Base-by-base conservation (phyloP, 139 green algal species). In the Volvox africanus region DNA sequence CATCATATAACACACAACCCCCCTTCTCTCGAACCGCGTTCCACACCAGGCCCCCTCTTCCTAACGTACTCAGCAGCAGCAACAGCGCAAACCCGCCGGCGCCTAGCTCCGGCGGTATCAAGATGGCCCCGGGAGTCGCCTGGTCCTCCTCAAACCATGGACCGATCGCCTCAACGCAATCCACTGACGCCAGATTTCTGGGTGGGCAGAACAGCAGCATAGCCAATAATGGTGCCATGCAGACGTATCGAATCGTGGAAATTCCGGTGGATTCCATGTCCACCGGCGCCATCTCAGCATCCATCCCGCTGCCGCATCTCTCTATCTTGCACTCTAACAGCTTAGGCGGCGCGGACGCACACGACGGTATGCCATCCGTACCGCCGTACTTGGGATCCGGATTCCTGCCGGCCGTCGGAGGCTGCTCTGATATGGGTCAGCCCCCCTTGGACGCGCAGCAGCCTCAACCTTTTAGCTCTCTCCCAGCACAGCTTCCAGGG, bases 31-130 rank as follows among this genome's bases (percentile, higher is more conserved):
- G 16, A 61, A 3, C 65, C 24, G 19, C 21, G 77, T 20, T 75
- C 71, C 26, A 79, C 71, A 79, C 6, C 79, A 85, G 79, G 79
- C 79, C 79, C 19, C 79, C 79, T 16, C 79, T 85, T 26, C 79
- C 79, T 11, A 37, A 26, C 79, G 6, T 36, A 2, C 11, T 35
- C 6, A 62, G 35, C 77, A 61, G 19, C 79, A 36, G 80, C 44
- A 37, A 30, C 80, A 50, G 50, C 44, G 28, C 55, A 21, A 30
- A n/a, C 55, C 17, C 80, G n/a, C 24, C 24, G 26, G 80, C 80
- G n/a, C 19, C 80, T 20, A 50, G 21, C 79, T 30, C 37, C 24
- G 37, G 79, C 65, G 35, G 33, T 50, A 67, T 18, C 37, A 11
- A 35, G 16, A 16, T 50, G 50, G 2, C 55, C 80, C 12, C 21